Conservation (phyloP, 306 rosid genomes). For the Betula pendula region DNA sequence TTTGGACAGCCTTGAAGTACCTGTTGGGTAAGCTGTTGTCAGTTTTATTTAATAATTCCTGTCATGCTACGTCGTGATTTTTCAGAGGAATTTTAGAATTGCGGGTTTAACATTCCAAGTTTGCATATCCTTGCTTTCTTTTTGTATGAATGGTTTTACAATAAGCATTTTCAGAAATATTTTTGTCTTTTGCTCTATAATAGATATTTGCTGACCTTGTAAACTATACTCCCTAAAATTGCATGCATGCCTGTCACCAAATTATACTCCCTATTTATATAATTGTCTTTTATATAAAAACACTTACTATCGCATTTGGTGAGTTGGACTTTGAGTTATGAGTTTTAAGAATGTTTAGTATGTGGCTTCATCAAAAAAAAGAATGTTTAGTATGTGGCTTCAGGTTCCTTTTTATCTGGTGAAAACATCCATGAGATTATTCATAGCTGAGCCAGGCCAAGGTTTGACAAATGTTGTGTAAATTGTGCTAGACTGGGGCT, state of each 20-base stretch:
- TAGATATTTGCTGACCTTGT: background rate
- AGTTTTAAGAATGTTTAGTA: background rate
- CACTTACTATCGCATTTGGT: background rate
- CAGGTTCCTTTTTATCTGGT: background rate
- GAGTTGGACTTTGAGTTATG: background rate
- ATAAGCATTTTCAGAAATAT: background rate
- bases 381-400: background rate
- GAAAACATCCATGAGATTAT: background rate
- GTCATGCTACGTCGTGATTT: background rate
- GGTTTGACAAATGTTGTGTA: background rate
- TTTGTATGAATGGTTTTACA: background rate
- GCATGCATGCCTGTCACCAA: background rate
- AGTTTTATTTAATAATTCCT: background rate
- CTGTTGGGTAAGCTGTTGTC: conserved; percentile 66
- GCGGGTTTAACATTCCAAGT: background rate
- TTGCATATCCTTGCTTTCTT: background rate
- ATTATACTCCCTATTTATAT: background rate
- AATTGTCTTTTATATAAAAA: background rate
- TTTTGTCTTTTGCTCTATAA: background rate
- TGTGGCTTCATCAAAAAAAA: background rate
- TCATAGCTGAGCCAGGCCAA: background rate
- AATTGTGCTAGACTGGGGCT: background rate
- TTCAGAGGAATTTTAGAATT: background rate
- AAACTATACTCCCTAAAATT: background rate
- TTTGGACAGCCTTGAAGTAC: conserved; percentile 76